Conservation (phyloP, 305 asterid species). For the Stenogyne calaminthoides region DNA sequence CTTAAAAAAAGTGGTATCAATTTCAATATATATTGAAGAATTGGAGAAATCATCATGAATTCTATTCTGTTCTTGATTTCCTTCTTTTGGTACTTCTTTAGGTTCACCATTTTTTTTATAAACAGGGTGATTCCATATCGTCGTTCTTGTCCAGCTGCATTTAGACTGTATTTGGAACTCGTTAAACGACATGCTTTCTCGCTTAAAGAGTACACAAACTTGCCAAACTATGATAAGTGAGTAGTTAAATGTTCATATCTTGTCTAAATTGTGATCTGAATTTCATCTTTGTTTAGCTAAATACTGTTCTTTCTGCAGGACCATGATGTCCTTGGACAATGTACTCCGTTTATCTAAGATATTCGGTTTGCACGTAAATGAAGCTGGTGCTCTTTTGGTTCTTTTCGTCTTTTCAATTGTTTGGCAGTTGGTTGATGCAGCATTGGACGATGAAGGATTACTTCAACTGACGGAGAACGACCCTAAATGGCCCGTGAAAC, state of each 20-base stretch:
- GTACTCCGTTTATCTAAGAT: conserved; percentile 56
- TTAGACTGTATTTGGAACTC: conserved; percentile 91
- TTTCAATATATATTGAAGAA: too few relatives aligned
- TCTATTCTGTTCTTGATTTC: conserved; percentile 13
- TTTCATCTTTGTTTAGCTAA: conserved; percentile 3
- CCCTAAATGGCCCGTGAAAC: conserved; percentile 66
- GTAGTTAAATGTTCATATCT: conserved; percentile 32
- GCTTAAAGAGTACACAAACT: conserved; percentile 51
- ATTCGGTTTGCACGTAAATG: conserved; percentile 54
- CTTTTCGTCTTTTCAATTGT: conserved; percentile 68
- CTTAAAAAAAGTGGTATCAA: too few relatives aligned
- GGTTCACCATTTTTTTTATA: conserved; percentile 16
- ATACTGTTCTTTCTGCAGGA: conserved; percentile 53
- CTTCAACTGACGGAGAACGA: conserved; percentile 65
- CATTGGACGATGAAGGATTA: conserved; percentile 87
- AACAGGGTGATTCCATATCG: conserved; percentile 82
- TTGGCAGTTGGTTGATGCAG: conserved; percentile 85
- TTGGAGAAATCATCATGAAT: too few relatives aligned
- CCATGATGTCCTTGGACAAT: conserved; percentile 55
- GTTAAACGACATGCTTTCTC: conserved; percentile 68
- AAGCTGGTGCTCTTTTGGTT: conserved; percentile 63
- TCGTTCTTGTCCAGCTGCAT: conserved; percentile 74
- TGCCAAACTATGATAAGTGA: conserved; percentile 76
- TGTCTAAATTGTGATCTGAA: neutral
- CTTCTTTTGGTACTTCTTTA: conserved; percentile 4